A percentile compares a stretch with the other conserved stretches of the same genome.
These are phyloP conservation scores for Parascedosporium putredinis DNA, from an alignment of 2,329 filamentous ascomycete genomes.

Conservation along the genomic window DNA sequence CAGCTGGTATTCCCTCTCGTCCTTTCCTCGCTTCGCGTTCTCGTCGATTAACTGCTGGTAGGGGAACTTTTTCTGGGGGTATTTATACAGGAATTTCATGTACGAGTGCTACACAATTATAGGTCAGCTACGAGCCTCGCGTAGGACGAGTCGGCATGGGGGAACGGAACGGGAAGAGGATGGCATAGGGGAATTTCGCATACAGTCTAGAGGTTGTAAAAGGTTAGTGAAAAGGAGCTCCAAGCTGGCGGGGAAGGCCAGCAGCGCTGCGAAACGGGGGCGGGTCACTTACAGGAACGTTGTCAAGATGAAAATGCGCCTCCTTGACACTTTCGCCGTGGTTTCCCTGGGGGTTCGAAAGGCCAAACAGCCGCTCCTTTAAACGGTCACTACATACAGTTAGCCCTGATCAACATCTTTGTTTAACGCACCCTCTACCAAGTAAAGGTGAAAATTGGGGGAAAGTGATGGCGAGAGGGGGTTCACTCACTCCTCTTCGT, in stretches of 20 bases:
- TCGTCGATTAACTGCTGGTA: conserved; percentile 81
- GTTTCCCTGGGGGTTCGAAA: conserved; percentile 94
- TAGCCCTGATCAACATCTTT: too few relatives aligned
- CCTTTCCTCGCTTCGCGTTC: conserved; percentile 65
- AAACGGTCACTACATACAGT: conserved; percentile 78
- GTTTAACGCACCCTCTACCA: too few relatives aligned
- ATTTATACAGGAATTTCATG: conserved; percentile 99
- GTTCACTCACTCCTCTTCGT: conserved; percentile 82
- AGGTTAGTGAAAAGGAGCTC: too few relatives aligned
- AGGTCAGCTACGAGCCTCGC: too few relatives aligned
- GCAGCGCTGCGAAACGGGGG: too few relatives aligned
- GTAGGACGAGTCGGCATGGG: too few relatives aligned
- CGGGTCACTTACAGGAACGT: conserved; percentile 56
- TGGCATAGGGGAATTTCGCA: too few relatives aligned
- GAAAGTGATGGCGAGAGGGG: too few relatives aligned
- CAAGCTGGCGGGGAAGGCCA: too few relatives aligned
- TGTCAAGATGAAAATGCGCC: conserved; percentile 91
- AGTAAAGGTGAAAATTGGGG: conserved; percentile 26
- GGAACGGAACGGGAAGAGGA: too few relatives aligned
- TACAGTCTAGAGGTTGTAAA: too few relatives aligned
- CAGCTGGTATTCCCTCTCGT: conserved; percentile 84
- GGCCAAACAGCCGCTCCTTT: conserved; percentile 88
- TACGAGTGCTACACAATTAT: conserved; percentile 67
- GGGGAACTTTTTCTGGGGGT: conserved; percentile 83
- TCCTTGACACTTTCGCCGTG: conserved; percentile 97